These are phyloP conservation scores for Pseudogymnoascus sp. DNA, from an alignment of 2,329 filamentous ascomycete species.

Conservation along the genomic window DNA sequence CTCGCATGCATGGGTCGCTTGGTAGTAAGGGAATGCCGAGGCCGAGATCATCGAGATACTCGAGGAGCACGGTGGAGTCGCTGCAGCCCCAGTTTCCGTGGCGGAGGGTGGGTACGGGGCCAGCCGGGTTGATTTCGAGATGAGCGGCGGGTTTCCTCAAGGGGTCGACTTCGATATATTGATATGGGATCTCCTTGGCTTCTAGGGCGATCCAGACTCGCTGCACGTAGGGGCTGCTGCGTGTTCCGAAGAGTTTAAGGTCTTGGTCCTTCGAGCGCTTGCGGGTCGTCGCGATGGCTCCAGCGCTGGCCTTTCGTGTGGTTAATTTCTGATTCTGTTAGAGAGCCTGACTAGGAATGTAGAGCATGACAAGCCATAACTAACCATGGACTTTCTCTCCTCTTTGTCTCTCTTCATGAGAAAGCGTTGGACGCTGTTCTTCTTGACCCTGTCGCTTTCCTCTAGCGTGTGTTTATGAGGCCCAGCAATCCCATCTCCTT, in stretches of 20 bases:
- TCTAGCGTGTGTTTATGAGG: conserved; percentile 68
- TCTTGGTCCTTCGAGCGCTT: conserved; percentile 62
- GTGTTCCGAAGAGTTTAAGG: conserved; percentile 72
- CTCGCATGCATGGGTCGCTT: conserved; percentile 56
- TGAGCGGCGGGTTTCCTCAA: conserved; percentile 57
- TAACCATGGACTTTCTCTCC: conserved; percentile 50
- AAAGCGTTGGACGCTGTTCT: conserved; percentile 65
- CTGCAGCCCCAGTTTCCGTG: conserved; percentile 77
- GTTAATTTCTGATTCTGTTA: conserved; percentile 51
- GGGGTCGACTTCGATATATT: conserved; percentile 80
- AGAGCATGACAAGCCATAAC: conserved; percentile 21
- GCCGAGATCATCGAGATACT: conserved; percentile 76
- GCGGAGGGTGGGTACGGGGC: conserved; percentile 66
- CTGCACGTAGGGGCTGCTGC: conserved; percentile 68
- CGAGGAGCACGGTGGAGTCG: conserved; percentile 73
- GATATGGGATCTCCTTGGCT: conserved; percentile 67
- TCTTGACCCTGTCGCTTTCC: conserved; percentile 72
- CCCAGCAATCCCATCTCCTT: conserved; percentile 59
- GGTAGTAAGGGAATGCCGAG: conserved; percentile 55
- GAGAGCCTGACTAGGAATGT: conserved; percentile 19
- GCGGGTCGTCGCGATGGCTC: conserved; percentile 59
- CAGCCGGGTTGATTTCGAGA: conserved; percentile 67
- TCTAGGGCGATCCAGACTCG: conserved; percentile 86
- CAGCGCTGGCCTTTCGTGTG: conserved; percentile 64
- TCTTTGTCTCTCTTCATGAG: conserved; percentile 58